Conservation (phyloP, 1,284 basidiomycete genomes). For the Irpex sp. region DNA sequence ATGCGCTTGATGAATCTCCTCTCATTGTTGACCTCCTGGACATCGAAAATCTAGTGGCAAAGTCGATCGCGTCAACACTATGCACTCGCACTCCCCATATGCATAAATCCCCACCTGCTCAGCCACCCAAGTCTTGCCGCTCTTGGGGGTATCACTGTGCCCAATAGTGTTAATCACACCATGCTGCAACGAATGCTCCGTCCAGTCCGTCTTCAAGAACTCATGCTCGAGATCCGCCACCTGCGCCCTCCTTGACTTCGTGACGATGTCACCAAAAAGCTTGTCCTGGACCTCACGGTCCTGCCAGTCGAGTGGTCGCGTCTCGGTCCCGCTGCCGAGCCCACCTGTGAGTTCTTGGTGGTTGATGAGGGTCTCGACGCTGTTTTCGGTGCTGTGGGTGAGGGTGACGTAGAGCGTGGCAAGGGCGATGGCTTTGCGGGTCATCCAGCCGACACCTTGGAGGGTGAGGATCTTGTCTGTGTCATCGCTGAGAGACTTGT, state of each 20-base stretch:
- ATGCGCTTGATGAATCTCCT: slow-evolving; percentile 60
- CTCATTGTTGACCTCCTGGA: slow-evolving; percentile 57
- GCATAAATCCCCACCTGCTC: slow-evolving; percentile 29
- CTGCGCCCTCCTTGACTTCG: slow-evolving; percentile 37
- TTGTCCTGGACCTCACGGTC: slow-evolving; percentile 45
- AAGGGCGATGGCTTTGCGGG: slow-evolving; percentile 47
- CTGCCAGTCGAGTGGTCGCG: slow-evolving; percentile 48
- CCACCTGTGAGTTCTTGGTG: slow-evolving; percentile 60
- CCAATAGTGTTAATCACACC: slow-evolving; percentile 31
- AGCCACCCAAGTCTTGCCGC: slow-evolving; percentile 31
- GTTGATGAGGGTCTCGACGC: slow-evolving; percentile 58
- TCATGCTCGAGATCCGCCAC: slow-evolving; percentile 31
- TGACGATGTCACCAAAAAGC: slow-evolving; percentile 52
- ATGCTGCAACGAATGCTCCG: slow-evolving; percentile 28
- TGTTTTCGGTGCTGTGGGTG: slow-evolving; percentile 55
- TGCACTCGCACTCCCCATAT: neutral
- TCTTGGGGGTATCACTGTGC: slow-evolving; percentile 36
- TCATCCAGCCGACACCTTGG: slow-evolving; percentile 63
- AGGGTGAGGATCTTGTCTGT: slow-evolving; percentile 54
- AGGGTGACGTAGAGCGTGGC: slow-evolving; percentile 52
- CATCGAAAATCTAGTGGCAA: slow-evolving; percentile 60
- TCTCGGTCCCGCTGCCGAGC: slow-evolving; percentile 50
- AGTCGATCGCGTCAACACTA: neutral
- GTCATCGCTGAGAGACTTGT: slow-evolving; percentile 42
- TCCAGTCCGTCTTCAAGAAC: slow-evolving; percentile 35